Conservation (phyloP, 129 eudicot genomes). For the Saussurea involucrata region DNA sequence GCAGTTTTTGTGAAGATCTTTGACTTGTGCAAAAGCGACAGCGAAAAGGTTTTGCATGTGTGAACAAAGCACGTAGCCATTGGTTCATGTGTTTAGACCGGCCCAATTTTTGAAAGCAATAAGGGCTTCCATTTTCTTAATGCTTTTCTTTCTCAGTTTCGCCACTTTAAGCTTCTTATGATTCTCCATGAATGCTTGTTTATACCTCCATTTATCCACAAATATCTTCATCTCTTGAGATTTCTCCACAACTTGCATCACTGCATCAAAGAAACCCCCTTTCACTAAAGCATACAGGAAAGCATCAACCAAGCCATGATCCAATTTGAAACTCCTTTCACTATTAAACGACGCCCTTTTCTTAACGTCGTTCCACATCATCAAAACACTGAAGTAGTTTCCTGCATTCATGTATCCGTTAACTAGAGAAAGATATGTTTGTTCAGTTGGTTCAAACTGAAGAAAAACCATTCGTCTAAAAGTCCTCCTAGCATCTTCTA, state of each 20-base stretch:
- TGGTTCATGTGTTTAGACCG: conserved; percentile 55
- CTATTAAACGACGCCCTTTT: conserved; percentile 43
- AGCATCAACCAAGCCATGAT: conserved; percentile 81
- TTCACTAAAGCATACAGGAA: conserved; percentile 87
- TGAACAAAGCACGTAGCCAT: background rate
- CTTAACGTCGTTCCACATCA: conserved; percentile 95
- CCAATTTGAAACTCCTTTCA: conserved; percentile 49
- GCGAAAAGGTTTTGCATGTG: background rate
- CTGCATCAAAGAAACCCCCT: conserved; percentile 96
- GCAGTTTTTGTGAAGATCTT: no score
- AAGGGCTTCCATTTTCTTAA: conserved; percentile 81
- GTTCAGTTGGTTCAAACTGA: conserved; percentile 78
- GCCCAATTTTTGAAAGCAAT: conserved; percentile 95
- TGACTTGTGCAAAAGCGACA: background rate
- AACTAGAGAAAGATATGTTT: conserved; percentile 82
- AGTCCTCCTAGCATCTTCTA: conserved; percentile 92
- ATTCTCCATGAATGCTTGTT: conserved; percentile 94
- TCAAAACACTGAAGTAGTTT: conserved; percentile 69
- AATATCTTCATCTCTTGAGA: conserved; percentile 86
- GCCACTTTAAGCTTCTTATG: conserved; percentile 82
- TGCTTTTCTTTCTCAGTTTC: conserved; percentile 65
- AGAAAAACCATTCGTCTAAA: conserved; percentile 85
- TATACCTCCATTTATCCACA: conserved; percentile 96
- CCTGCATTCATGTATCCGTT: conserved; percentile 64
- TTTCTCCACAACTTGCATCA: conserved; percentile 85